Conservation (phyloP, 495 filamentous ascomycete genomes). For the Penicillium turbatum region DNA sequence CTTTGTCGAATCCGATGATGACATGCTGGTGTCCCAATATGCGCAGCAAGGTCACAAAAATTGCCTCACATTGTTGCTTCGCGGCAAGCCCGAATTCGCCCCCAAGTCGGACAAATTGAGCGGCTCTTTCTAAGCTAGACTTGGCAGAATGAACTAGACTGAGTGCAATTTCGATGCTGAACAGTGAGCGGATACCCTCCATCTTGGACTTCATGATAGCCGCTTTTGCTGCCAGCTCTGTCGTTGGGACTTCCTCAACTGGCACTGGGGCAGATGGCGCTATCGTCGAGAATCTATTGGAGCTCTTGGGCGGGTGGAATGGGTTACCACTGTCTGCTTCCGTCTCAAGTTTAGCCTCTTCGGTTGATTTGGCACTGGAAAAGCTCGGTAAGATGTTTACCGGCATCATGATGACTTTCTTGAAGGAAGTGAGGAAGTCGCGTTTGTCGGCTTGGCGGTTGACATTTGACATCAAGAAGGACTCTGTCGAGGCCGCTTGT, state of each 20-base stretch:
- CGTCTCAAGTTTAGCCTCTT: conserved; percentile 27
- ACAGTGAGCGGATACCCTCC: conserved; percentile 88
- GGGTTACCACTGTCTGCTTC: conserved; percentile 33
- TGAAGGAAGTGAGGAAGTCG: conserved; percentile 95
- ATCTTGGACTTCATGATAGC: conserved; percentile 92
- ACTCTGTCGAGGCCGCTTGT: conserved; percentile 85
- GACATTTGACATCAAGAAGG: conserved; percentile 90
- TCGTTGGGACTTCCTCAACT: conserved; percentile 67
- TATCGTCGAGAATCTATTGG: conserved; percentile 51
- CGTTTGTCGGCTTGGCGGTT: conserved; percentile 93
- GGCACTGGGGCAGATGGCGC: conserved; percentile 45
- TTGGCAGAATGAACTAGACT: conserved; percentile 89
- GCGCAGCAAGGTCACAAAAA: conserved; percentile 80
- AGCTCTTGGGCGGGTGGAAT: conserved; percentile 37
- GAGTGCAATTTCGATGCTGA: conserved; percentile 93
- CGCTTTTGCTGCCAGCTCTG: conserved; percentile 91
- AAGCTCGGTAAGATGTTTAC: conserved; percentile 79
- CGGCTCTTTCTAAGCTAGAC: conserved; percentile 77
- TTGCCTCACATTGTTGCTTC: conserved; percentile 82
- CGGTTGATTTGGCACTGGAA: conserved; percentile 47
- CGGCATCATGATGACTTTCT: conserved; percentile 98
- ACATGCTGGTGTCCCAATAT: conserved; percentile 85
- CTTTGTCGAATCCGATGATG: conserved; percentile 84
- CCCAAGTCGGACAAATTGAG: conserved; percentile 73
- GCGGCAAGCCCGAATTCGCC: conserved; percentile 77